Conservation (phyloP, 2,329 filamentous ascomycete genomes). For the Zymoseptoria tritici region DNA sequence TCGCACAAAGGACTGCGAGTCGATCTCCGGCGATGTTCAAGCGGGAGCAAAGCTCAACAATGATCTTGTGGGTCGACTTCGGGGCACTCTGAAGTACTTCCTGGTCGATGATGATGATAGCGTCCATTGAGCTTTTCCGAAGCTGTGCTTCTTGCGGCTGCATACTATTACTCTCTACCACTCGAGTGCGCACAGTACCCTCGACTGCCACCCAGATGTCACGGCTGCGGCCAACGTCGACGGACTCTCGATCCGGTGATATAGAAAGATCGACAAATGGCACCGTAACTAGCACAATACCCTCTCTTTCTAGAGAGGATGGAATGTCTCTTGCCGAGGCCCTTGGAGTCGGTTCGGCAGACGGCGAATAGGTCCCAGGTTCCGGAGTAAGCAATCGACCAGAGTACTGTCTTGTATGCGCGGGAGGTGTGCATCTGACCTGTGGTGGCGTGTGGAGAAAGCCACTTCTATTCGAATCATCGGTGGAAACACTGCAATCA, state of each 20-base stretch:
- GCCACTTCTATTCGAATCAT: conserved; percentile 12
- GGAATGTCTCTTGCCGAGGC: conserved; percentile 2
- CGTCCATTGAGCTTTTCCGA: conserved; percentile 7
- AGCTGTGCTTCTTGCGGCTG: neutral
- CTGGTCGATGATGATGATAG: conserved; percentile 9
- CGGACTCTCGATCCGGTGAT: conserved; percentile 13
- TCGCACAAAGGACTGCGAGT: conserved; percentile 7
- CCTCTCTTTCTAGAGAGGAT: neutral
- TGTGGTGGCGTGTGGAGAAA: conserved; percentile 10
- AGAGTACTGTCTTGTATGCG: conserved; percentile 4
- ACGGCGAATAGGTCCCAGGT: conserved; percentile 7
- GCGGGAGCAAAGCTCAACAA: conserved; percentile 12
- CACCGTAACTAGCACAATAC: conserved; percentile 5
- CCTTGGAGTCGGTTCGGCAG: conserved; percentile 16
- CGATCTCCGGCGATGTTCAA: conserved; percentile 10
- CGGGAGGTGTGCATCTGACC: neutral
- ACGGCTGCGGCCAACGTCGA: conserved; percentile 20
- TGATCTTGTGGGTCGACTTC: conserved; percentile 7
- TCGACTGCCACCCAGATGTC: conserved; percentile 27
- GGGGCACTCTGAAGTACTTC: conserved; percentile 3
- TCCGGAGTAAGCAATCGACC: conserved; percentile 9
- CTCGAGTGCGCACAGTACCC: conserved; percentile 19
- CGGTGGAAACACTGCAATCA: conserved; percentile 23
- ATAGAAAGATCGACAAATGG: conserved; percentile 25
- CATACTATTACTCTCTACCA: conserved; percentile 4